Conservation (phyloP, 1,284 basidiomycete genomes). For the Cystodermella granulosa region DNA sequence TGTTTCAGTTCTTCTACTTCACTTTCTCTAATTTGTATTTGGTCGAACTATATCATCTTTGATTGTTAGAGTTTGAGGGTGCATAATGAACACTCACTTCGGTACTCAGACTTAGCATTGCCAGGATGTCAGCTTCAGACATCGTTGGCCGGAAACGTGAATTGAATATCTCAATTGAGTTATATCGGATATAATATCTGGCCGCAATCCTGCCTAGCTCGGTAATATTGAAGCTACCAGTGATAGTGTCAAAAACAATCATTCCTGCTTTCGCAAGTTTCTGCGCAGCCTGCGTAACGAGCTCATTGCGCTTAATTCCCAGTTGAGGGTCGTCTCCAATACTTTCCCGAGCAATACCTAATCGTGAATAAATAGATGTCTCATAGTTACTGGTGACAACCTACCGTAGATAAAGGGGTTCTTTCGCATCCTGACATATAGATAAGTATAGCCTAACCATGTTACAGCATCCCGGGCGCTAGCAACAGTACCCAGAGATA, state of each 20-base stretch:
- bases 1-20: slow-evolving; percentile 81
- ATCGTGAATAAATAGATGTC: slow-evolving; percentile 4
- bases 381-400: slow-evolving; percentile 15
- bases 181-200: slow-evolving; percentile 89
- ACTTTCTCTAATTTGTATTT: slow-evolving; percentile 89
- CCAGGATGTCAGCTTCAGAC: slow-evolving; percentile 91
- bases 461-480: slow-evolving; percentile 84
- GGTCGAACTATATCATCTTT: slow-evolving; percentile 70
- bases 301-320: slow-evolving; percentile 66
- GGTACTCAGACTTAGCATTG: slow-evolving; percentile 83
- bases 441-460: slow-evolving; percentile 97
- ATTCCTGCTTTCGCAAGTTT: slow-evolving; percentile 75
- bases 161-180: slow-evolving; percentile 89
- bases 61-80: not conserved
- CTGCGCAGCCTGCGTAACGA: slow-evolving; percentile 69
- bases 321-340: slow-evolving; percentile 75
- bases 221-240: slow-evolving; percentile 68
- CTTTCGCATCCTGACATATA: slow-evolving; percentile 92
- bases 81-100: slow-evolving; percentile 55
- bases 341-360: slow-evolving; percentile 77
- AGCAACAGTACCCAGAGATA: slow-evolving; percentile 90
- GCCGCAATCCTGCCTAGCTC: slow-evolving; percentile 93
- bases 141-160: slow-evolving; percentile 75
- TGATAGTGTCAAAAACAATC: slow-evolving; percentile 70
- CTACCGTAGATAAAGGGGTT: slow-evolving; percentile 89